Evolutionary conservation across 2,329 filamentous ascomycete species (phyloP).

Genomic region (Stachybotrys elegans): DNA sequence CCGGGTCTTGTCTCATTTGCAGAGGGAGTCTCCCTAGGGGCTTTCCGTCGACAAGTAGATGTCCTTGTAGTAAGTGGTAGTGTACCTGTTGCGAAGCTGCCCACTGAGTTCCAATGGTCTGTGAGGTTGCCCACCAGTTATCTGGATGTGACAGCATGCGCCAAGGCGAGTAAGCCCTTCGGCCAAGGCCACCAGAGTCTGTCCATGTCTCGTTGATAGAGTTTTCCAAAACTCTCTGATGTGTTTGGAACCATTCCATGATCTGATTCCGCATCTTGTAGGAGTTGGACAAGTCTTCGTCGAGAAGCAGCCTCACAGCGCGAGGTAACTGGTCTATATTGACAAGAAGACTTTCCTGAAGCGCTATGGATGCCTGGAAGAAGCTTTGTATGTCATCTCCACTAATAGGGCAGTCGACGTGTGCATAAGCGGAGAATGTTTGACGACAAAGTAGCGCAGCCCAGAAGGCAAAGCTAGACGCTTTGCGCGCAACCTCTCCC

Average conservation of each 20-base stretch:
- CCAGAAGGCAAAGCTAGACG: slow-evolving; percentile 39
- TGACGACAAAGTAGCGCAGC: slow-evolving; percentile 51
- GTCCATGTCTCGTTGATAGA: slow-evolving; percentile 14
- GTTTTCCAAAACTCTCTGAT: slow-evolving; percentile 15
- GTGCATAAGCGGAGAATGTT: slow-evolving; percentile 21
- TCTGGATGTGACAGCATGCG: neutral
- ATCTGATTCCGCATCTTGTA: slow-evolving; percentile 7
- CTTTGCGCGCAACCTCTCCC: slow-evolving; percentile 26
- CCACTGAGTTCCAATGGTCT: neutral
- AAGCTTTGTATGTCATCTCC: slow-evolving; percentile 10
- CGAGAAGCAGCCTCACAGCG: slow-evolving; percentile 9
- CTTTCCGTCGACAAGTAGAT: slow-evolving; percentile 30
- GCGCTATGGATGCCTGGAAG: slow-evolving; percentile 17
- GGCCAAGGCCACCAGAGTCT: neutral
- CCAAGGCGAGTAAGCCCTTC: slow-evolving; percentile 9
- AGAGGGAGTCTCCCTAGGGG: slow-evolving; percentile 43
- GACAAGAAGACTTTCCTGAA: slow-evolving; percentile 19
- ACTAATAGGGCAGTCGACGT: neutral
- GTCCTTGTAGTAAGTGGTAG: slow-evolving; percentile 26
- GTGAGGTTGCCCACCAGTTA: slow-evolving; percentile 8
- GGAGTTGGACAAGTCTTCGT: slow-evolving; percentile 13
- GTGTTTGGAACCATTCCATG: neutral
- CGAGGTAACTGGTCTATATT: slow-evolving; percentile 9
- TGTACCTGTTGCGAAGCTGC: slow-evolving; percentile 18
- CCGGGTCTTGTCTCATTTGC: slow-evolving; percentile 36